Conservation (phyloP, 441 rosid genomes). For the Arabidopsis lyrata region DNA sequence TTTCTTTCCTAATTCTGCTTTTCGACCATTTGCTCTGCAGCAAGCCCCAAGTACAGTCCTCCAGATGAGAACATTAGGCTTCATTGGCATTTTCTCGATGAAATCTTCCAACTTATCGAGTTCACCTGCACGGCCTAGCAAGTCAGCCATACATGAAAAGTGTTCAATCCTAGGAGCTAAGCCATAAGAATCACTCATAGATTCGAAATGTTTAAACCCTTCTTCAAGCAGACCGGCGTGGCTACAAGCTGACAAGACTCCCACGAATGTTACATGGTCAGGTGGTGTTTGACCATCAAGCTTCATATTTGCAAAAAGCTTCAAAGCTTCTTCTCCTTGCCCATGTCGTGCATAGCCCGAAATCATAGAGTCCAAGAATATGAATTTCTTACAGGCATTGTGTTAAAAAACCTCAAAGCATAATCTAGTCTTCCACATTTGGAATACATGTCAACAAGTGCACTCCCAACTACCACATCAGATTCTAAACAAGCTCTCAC, state of each 20-base stretch:
- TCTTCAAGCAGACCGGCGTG: slow-evolving; percentile 82
- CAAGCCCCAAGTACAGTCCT: slow-evolving; percentile 89
- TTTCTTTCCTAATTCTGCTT: slow-evolving; percentile 67
- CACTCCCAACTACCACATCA: slow-evolving; percentile 94
- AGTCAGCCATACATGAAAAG: slow-evolving; percentile 88
- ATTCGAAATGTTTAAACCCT: slow-evolving; percentile 72
- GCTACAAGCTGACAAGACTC: slow-evolving; percentile 90
- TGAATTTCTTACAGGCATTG: slow-evolving; percentile 75
- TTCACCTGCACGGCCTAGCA: slow-evolving; percentile 88
- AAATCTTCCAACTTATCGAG: slow-evolving; percentile 73
- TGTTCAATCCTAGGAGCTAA: slow-evolving; percentile 78
- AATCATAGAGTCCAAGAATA: slow-evolving; percentile 95
- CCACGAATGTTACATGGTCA: slow-evolving; percentile 88
- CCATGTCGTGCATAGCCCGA: slow-evolving; percentile 92
- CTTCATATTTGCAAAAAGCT: slow-evolving; percentile 71
- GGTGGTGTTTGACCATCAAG: slow-evolving; percentile 58
- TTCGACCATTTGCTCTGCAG: slow-evolving; percentile 67
- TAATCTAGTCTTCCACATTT: slow-evolving; percentile 92
- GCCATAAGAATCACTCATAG: slow-evolving; percentile 64
- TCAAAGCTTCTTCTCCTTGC: slow-evolving; percentile 68
- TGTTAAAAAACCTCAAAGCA: slow-evolving; percentile 71
- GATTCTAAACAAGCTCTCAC: slow-evolving; percentile 74
- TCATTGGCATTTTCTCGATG: slow-evolving; percentile 67
- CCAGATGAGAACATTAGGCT: slow-evolving; percentile 87
- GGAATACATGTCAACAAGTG: slow-evolving; percentile 89